Conservation (phyloP, 164 flowering plant species). For the Kingdonia uniflora region DNA sequence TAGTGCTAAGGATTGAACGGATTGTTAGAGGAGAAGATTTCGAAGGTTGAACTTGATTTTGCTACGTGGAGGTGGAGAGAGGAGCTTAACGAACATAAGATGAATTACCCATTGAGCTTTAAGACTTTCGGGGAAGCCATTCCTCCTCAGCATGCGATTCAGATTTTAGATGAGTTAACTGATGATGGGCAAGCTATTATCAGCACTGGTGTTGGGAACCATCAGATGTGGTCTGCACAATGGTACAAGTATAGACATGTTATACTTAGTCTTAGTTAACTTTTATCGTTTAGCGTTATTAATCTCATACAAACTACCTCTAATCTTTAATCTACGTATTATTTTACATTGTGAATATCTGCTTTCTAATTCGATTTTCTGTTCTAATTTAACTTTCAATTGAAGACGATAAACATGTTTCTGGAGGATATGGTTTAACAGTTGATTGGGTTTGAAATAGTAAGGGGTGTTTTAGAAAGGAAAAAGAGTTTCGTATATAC, state of each 20-base stretch:
- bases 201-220: constrained; percentile 60
- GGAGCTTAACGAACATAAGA: constrained; percentile 45
- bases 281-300: too few species aligned
- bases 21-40: constrained; percentile 23
- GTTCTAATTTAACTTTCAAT: too few species aligned
- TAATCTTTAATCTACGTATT: too few species aligned
- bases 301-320: too few species aligned
- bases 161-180: constrained; percentile 40
- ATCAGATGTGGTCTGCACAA: constrained; percentile 73
- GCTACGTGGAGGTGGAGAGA: constrained; percentile 49
- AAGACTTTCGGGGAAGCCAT: constrained; percentile 55
- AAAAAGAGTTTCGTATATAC: too few species aligned
- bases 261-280: too few species aligned
- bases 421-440: too few species aligned
- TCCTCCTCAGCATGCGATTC: constrained; percentile 56
- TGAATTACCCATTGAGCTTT: constrained; percentile 36
- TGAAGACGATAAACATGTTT: too few species aligned
- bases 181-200: constrained; percentile 43
- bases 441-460: too few species aligned
- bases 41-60: constrained; percentile 31
- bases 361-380: too few species aligned
- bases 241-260: constrained; percentile 37
- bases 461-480: too few species aligned
- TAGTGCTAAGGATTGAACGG: constrained; percentile 40
- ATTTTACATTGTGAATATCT: too few species aligned